Percentiles rank a stretch among this genome's conserved stretches.
phyloP scores from a whole-genome alignment of 2,329 filamentous ascomycete genomes.

The Fusarium dlaminii region DNA sequence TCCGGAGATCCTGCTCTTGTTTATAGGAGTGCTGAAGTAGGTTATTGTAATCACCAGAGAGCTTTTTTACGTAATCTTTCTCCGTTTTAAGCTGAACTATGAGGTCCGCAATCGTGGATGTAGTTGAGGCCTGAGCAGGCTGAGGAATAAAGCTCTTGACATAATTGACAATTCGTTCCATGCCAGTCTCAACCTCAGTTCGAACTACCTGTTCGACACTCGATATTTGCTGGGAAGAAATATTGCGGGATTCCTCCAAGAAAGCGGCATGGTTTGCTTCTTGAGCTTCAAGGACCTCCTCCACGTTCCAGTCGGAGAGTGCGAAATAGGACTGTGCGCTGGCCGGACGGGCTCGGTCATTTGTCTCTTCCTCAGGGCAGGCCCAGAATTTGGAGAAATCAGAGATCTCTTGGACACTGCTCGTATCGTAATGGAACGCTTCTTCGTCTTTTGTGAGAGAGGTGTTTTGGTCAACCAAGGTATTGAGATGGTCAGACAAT shows the following conservation, averaged over 20 bases:
- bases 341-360: too few species aligned
- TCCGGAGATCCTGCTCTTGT: background rate
- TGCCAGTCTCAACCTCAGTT: too few species aligned
- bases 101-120: background rate
- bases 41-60: background rate
- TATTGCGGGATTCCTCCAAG: too few species aligned
- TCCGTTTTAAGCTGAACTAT: background rate
- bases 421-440: background rate
- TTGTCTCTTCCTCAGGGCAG: background rate
- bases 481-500: background rate
- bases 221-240: too few species aligned
- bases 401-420: background rate
- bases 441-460: background rate
- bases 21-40: background rate
- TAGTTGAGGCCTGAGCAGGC: background rate
- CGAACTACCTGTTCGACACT: too few species aligned
- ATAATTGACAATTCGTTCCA: background rate
- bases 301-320: too few species aligned
- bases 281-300: too few species aligned
- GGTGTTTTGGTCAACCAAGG: background rate
- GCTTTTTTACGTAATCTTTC: rapidly evolving
- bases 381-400: background rate
- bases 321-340: too few species aligned
- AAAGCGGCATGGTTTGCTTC: too few species aligned
- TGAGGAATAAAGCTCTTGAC: rapidly evolving